These are phyloP conservation scores for Epichloe brachyelytri DNA, from an alignment of 2,329 filamentous ascomycete species.

Conservation along the genomic window DNA sequence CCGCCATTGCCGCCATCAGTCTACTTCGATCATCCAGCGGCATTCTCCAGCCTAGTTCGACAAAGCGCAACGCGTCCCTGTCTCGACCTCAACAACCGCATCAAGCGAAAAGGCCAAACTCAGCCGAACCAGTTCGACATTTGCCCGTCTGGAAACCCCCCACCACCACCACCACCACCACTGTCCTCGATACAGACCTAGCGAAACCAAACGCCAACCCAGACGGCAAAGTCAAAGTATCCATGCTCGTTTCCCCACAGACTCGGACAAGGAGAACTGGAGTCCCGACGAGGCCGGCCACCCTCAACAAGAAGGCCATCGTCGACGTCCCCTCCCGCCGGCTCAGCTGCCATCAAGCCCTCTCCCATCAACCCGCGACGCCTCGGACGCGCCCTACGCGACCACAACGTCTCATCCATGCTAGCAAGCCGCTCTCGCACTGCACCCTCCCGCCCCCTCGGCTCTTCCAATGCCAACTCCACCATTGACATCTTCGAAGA, in stretches of 20 bases:
- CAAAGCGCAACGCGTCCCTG: slow-evolving; percentile 49
- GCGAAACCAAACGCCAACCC: slow-evolving; percentile 15
- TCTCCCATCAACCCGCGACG: slow-evolving; percentile 25
- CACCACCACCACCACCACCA: no score
- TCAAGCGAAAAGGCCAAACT: slow-evolving; percentile 50
- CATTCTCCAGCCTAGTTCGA: slow-evolving; percentile 40
- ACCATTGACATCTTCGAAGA: slow-evolving; percentile 43
- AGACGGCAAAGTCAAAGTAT: slow-evolving; percentile 24
- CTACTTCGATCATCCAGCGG: slow-evolving; percentile 58
- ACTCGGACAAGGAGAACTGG: slow-evolving; percentile 96
- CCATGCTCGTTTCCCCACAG: slow-evolving; percentile 31
- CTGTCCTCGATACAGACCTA: slow-evolving; percentile 16
- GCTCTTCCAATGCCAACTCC: slow-evolving; percentile 14
- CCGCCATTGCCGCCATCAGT: slow-evolving; percentile 69
- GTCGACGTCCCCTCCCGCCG: slow-evolving; percentile 24
- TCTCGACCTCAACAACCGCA: slow-evolving; percentile 18
- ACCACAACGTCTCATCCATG: slow-evolving; percentile 22
- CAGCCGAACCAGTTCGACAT: slow-evolving; percentile 45
- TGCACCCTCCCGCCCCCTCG: slow-evolving; percentile 23
- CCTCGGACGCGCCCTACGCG: slow-evolving; percentile 27
- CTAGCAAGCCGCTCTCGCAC: slow-evolving; percentile 28
- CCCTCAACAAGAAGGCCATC: slow-evolving; percentile 5
- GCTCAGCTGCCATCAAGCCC: slow-evolving; percentile 11
- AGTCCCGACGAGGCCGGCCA: slow-evolving; percentile 36
- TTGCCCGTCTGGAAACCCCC: slow-evolving; percentile 42